Evolutionary conservation across 192 early-diverging fungal genomes (phyloP).

Genomic region (Gigaspora rosea): DNA sequence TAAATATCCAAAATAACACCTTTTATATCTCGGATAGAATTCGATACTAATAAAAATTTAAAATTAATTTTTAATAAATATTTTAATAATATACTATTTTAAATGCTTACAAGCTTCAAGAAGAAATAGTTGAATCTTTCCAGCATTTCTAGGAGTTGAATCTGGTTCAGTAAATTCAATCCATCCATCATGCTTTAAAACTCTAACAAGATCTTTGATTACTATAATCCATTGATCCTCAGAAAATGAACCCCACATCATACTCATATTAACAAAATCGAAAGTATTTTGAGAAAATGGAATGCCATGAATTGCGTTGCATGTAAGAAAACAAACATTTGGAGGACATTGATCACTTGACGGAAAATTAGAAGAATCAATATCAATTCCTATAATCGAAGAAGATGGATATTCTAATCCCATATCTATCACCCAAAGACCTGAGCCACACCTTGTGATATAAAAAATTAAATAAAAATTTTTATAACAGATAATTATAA

Average conservation of each 20-base stretch:
- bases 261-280: conserved; percentile 53
- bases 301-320: conserved; percentile 36
- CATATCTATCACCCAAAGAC: conserved; percentile 47
- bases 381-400: conserved; percentile 52
- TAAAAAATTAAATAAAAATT: too few species aligned
- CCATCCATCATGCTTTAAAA: conserved; percentile 60
- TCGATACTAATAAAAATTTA: too few species aligned
- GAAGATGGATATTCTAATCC: conserved; percentile 46
- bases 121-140: too few species aligned
- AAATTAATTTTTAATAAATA: too few species aligned
- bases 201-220: conserved; percentile 50
- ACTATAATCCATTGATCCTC: conserved; percentile 49
- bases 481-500: too few species aligned
- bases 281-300: conserved; percentile 55
- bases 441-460: conserved; percentile 27
- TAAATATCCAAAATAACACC: too few species aligned
- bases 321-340: conserved; percentile 41
- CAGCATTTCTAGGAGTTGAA: too few species aligned
- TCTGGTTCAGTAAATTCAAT: conserved; percentile 42
- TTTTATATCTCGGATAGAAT: too few species aligned
- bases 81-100: too few species aligned
- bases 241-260: conserved; percentile 44
- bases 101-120: too few species aligned
- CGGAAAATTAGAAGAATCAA: conserved; percentile 41
- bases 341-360: conserved; percentile 35